These are phyloP conservation scores for Tulasnella calospora DNA, from an alignment of 768 basidiomycete species.

Conservation along the genomic window DNA sequence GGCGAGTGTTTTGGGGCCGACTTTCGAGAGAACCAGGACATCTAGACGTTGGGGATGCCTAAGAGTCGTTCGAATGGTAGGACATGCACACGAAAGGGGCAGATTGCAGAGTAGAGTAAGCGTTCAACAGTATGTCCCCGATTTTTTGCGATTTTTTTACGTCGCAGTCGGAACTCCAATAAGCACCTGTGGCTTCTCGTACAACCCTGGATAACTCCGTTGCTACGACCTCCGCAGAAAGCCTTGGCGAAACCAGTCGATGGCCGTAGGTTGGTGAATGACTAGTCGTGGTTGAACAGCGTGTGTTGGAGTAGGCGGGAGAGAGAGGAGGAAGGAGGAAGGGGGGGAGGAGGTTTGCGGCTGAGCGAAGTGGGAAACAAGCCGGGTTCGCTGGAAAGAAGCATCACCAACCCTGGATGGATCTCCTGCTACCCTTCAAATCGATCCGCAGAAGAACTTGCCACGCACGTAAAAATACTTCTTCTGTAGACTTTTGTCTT, in stretches of 20 bases:
- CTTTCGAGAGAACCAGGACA: conserved; percentile 11
- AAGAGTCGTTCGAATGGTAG: neutral
- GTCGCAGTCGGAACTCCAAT: neutral
- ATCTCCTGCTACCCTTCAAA: neutral
- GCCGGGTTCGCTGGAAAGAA: neutral
- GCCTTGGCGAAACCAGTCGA: neutral
- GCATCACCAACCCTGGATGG: conserved; percentile 1
- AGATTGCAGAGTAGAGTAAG: neutral
- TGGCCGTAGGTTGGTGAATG: neutral
- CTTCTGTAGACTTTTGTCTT: neutral
- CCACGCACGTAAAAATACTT: neutral
- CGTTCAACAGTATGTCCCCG: neutral
- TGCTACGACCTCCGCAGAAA: neutral
- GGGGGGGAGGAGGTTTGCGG: neutral
- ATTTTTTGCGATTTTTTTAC: conserved; percentile 10
- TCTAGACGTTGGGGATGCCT: neutral
- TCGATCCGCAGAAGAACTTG: neutral
- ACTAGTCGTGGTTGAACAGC: neutral
- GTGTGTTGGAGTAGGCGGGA: neutral
- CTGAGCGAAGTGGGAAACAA: conserved; percentile 2
- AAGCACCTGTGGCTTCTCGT: neutral
- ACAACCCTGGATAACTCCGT: neutral
- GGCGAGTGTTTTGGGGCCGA: neutral
- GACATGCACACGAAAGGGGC: neutral
- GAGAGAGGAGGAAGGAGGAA: neutral